Conservation (phyloP, 1,139 yeast genomes). For the Martiniozyma asiatica region DNA sequence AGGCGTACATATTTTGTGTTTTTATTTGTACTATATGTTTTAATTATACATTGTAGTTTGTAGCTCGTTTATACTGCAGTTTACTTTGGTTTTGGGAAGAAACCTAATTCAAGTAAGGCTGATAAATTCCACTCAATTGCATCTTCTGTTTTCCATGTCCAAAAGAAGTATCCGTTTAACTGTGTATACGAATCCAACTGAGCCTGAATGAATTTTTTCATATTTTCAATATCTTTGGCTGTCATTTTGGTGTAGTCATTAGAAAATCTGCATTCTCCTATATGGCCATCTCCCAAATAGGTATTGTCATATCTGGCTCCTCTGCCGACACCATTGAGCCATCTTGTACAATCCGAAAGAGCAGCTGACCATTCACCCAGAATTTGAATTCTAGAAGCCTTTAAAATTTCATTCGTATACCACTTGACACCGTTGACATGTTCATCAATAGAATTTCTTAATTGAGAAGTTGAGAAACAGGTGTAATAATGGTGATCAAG, state of each 20-base stretch:
- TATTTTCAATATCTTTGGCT: constrained; percentile 38
- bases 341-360: constrained; percentile 57
- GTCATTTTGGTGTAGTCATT: constrained; percentile 53
- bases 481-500: constrained; percentile 55
- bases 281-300: constrained; percentile 30
- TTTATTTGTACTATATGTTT: no score
- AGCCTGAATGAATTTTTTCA: constrained; percentile 71
- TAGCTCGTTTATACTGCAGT: not conserved
- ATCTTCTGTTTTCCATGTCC: constrained; percentile 86
- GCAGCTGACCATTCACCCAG: constrained; percentile 86
- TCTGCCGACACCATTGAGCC: constrained; percentile 51
- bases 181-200: constrained; percentile 76
- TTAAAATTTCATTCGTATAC: constrained; percentile 14
- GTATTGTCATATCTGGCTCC: constrained; percentile 52
- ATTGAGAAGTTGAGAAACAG: constrained; percentile 36
- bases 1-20: constrained; percentile 21
- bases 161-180: constrained; percentile 76
- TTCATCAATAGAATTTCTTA: constrained; percentile 27
- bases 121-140: constrained; percentile 82
- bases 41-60: not conserved
- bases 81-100: constrained; percentile 68
- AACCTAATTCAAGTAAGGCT: constrained; percentile 39
- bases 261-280: constrained; percentile 56
- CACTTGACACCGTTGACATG: constrained; percentile 24
- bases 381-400: constrained; percentile 35